Percentiles rank a stretch among this genome's conserved stretches.
Conservation (phyloP, 2,329 filamentous ascomycete genomes). For the Ophioceras dolichostomum region DNA sequence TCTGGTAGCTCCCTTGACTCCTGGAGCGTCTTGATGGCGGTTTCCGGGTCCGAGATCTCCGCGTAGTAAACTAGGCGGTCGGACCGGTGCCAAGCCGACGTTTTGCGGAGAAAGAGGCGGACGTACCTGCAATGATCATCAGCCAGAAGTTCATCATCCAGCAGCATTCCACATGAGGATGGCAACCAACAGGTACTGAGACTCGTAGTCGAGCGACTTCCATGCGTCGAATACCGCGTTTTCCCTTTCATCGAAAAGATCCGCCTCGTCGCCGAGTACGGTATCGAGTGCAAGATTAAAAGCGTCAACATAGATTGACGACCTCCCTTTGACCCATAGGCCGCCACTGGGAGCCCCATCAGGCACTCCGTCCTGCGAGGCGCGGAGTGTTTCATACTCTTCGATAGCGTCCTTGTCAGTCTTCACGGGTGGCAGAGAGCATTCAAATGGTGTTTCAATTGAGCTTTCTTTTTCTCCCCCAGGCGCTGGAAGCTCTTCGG, state of each 20-base stretch:
- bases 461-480: no score
- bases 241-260: conserved; percentile 77
- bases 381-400: conserved; percentile 62
- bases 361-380: conserved; percentile 20
- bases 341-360: conserved; percentile 27
- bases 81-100: conserved; percentile 79
- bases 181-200: conserved; percentile 68
- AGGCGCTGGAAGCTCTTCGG: no score
- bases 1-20: conserved; percentile 39
- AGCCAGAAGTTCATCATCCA: no score
- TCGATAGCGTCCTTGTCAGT: conserved; percentile 62
- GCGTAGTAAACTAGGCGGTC: conserved; percentile 66
- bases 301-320: conserved; percentile 92
- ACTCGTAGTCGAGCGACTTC: conserved; percentile 63
- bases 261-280: conserved; percentile 76
- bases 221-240: conserved; percentile 65
- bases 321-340: conserved; percentile 64
- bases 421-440: conserved; percentile 54
- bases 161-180: background rate
- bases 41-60: conserved; percentile 65
- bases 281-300: conserved; percentile 89
- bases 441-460: conserved; percentile 66
- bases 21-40: conserved; percentile 56
- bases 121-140: conserved; percentile 63
- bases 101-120: conserved; percentile 83